Base-by-base conservation (phyloP, 805 yeast species). In the Candida endomychidarum region DNA sequence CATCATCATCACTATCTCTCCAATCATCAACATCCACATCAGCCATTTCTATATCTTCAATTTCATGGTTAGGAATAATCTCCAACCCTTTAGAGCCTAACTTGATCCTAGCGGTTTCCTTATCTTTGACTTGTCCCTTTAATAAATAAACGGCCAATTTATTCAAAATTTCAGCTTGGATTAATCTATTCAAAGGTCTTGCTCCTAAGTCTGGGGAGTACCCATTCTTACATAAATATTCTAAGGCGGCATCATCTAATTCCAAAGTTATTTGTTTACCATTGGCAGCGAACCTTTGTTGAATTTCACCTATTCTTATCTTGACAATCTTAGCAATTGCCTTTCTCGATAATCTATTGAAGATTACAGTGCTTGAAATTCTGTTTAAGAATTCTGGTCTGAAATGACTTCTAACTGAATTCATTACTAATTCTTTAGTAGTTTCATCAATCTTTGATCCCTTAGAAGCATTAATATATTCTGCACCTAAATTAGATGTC, bases 401-500 rank as follows among this genome's bases (percentile, higher is more conserved):
- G 80, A 93, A 93, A 62, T 93, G 98, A 5, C 75, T 75, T 52
- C 84, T 78, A 8, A 93, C 96, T 1, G 91, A 75, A 23, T 72
- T 75, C 93, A 91, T 82, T 8, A 93, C 98, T 47, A 75, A 70
- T 28, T 81, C 85, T 57, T 80, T 83, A 11, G 95, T 83, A 29
- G 74, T 75, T 4, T 75, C 77, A 31, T 81, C 80, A 37, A 91
- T 71, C 61, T 78, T 81, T 8, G 87, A 61, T 24, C 80, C 76
- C 50, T 80, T 81, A 7, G 81, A 49, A 2, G 83, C 75, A 56
- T 79, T 81, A 63, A 93, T 84, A 58, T 72, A 88, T 59, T 88
- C 89, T 8, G 99, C 98, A 48, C 99, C 99, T 56, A 93, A 77
- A 64, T 93, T 93, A 19, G 98, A 91, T 0, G 99, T 93, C 96